Evolutionary conservation across 345 rosid genomes (phyloP), one percentile per base, ranked within the genome.

Genomic region (Cardamine resedifolia): DNA sequence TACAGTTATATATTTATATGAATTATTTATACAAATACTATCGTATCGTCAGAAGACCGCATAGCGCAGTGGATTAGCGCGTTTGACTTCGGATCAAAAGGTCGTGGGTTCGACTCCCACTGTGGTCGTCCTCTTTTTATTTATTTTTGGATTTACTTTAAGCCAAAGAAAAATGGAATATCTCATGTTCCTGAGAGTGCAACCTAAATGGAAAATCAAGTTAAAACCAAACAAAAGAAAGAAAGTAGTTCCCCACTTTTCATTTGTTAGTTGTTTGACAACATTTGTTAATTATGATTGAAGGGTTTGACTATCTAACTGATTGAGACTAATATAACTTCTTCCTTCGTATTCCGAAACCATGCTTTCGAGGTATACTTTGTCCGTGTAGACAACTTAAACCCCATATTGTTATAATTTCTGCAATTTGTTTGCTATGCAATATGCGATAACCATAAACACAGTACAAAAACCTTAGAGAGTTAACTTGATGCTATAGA

Each of bases 11-110:
- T 28, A 28, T 28, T n/a, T n/a, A n/a, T n/a, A n/a, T n/a, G n/a
- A 28, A 1, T 28, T 28, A 28, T 28, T 28, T 1, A 0, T 28
- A 28, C 7, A 28, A 28, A 28, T 7, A 1, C 7, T 6, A 1
- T 6, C n/a, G n/a, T n/a, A n/a, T n/a, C n/a, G n/a, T n/a, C n/a
- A n/a, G 24, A 23, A 23, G 82, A 80, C 85, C 87, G 94, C 96
- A 86, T 88, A 88, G 98, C 92, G 92, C 90, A 89, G 92, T 86
- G 90, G 90, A 89, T 89, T 88, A 86, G 95, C 90, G 92, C 92
- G 91, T 92, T 83, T 88, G 90, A 89, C 94, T 90, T 90, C 91
- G 94, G 91, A 86, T 90, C 91, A 88, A 73, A 67, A 78, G 81
- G 89, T 88, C 92, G 95, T 84, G 89, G 88, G 88, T 83, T 88